Evolutionary conservation across 208 protist genomes (phyloP), one percentile per base, ranked within the genome.

Genomic region (Tetramitus jugosus): DNA sequence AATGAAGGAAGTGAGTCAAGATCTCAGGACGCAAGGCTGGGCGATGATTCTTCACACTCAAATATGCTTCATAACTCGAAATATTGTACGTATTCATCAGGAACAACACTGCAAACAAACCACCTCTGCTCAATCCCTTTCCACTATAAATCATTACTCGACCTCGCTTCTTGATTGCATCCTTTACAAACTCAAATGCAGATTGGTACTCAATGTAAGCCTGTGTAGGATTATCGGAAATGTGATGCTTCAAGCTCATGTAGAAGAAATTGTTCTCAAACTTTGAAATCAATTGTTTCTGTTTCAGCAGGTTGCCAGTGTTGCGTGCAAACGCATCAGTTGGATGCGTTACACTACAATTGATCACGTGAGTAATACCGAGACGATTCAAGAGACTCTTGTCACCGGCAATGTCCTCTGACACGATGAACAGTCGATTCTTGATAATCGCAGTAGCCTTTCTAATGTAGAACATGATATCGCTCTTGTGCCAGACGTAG

Each of bases 171-270:
- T 17, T 8, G 3, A 74, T 74, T 33, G 67, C 67, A 74, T 49
- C 42, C 53, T 42, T 74, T 14, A 74, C 67, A 74, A 74, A 74
- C 53, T 49, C 39, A 74, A 74, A 74, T 53, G 67, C 67, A 4
- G 17, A 39, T 26, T 40, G 26, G 23, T 74, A 74, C 53, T 74
- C 67, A 14, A 2, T 37, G n/a, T 53, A 74, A 20, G 67, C 67
- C 3, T 53, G 46, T 39, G 37, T 10, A 4, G 42, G n/a, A 39
- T 17, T 53, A 39, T 74, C 67, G 10, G 42, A 53, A 23, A 53
- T 46, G 26, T 45, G 26, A n/a, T 49, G 10, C 8, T 45, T 53
- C 4, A 74, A 29, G 26, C 37, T 37, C 33, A 53, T 53, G 23
- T 74, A 74, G 26, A 74, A 74, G 29, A 74, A 74, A 23, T 53